Evolutionary conservation across 108 stramenopile genomes (phyloP).

Genomic region (Pseudonitzschia multiseries): DNA sequence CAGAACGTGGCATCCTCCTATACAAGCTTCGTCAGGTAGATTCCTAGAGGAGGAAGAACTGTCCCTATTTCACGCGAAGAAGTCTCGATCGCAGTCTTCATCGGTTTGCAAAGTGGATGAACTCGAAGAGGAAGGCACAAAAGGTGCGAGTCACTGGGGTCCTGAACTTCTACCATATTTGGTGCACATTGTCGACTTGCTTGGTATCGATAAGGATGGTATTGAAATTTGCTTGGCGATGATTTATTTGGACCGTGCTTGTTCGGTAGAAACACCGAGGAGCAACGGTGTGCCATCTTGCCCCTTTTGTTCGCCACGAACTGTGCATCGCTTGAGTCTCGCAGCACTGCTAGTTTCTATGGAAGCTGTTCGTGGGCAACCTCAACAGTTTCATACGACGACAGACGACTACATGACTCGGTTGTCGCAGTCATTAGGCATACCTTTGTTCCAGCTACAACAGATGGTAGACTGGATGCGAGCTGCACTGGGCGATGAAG

Average conservation of each 20-base stretch:
- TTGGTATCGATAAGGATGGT: slow-evolving; percentile 18
- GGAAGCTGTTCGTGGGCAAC: slow-evolving; percentile 18
- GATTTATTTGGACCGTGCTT: slow-evolving; percentile 56
- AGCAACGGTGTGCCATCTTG: slow-evolving; percentile 30
- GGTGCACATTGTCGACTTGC: slow-evolving; percentile 23
- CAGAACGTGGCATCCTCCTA: slow-evolving; percentile 30
- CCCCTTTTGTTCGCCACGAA: slow-evolving; percentile 46
- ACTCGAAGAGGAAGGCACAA: neutral
- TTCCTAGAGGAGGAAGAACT: slow-evolving; percentile 24
- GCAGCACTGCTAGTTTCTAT: slow-evolving; percentile 31
- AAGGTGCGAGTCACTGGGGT: slow-evolving; percentile 39
- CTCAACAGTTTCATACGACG: neutral
- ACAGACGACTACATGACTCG: slow-evolving; percentile 9
- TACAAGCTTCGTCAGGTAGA: neutral
- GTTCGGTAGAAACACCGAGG: slow-evolving; percentile 46
- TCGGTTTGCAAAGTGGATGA: neutral
- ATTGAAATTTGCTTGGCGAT: slow-evolving; percentile 40
- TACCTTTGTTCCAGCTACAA: slow-evolving; percentile 25
- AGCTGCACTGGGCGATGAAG: slow-evolving; percentile 35
- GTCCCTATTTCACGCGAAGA: slow-evolving; percentile 49
- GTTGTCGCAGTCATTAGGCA: slow-evolving; percentile 25
- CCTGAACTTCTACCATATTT: slow-evolving; percentile 43
- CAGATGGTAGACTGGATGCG: slow-evolving; percentile 42
- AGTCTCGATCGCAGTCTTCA: neutral
- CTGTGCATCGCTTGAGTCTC: slow-evolving; percentile 44